A percentile compares a stretch with the other conserved stretches of the same genome.
Evolutionary conservation across 768 basidiomycete species (phyloP).

Genomic region (Melanogaster broomeanus): DNA sequence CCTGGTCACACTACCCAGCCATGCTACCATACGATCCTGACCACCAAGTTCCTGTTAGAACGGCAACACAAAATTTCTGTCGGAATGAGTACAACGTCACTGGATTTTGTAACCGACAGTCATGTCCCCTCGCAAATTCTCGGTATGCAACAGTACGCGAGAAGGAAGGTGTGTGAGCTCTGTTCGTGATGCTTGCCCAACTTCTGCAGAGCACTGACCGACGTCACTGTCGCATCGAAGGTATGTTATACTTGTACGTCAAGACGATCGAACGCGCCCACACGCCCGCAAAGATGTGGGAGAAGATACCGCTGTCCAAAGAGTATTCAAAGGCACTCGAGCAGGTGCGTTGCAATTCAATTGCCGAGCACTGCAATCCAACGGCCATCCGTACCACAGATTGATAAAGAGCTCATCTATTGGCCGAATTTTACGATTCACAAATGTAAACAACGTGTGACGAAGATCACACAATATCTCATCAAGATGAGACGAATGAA

Average conservation of each 20-base stretch:
- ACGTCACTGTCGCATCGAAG: slow-evolving; percentile 37
- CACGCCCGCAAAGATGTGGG: slow-evolving; percentile 97
- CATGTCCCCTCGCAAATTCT: slow-evolving; percentile 97
- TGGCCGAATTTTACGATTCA: slow-evolving; percentile 98
- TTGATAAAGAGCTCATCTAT: slow-evolving; percentile 93
- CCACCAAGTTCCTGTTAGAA: slow-evolving; percentile 48
- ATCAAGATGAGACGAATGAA: slow-evolving; percentile 96
- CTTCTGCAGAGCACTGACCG: background rate
- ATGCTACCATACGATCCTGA: slow-evolving; percentile 8
- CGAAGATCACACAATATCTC: slow-evolving; percentile 98
- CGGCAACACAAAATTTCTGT: slow-evolving; percentile 96
- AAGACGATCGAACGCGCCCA: slow-evolving; percentile 99
- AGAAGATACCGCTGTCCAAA: slow-evolving; percentile 87
- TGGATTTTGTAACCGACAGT: slow-evolving; percentile 91
- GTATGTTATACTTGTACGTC: slow-evolving; percentile 87
- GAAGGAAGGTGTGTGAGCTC: slow-evolving; percentile 69
- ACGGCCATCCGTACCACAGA: slow-evolving; percentile 46
- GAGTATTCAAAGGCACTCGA: slow-evolving; percentile 95
- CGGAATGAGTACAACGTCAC: slow-evolving; percentile 98
- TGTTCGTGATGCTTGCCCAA: background rate
- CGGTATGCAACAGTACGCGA: slow-evolving; percentile 98
- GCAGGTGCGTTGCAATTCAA: slow-evolving; percentile 57
- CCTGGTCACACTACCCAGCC: background rate
- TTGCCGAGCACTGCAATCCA: background rate
- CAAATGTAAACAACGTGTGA: slow-evolving; percentile 99